phyloP scores from a whole-genome alignment of 1,139 yeast genomes.

The Yamadazyma triangularis region DNA sequence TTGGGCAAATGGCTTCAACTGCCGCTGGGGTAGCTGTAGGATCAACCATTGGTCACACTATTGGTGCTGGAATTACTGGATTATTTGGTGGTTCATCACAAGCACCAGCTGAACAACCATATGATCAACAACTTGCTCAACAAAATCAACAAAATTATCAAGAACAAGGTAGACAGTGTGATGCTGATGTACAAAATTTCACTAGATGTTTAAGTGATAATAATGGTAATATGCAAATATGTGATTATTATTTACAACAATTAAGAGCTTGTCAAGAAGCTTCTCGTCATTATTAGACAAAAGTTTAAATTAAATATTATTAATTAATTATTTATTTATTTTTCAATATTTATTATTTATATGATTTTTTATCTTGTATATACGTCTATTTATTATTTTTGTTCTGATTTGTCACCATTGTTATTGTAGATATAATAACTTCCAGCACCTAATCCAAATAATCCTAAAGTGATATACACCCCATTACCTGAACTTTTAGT shows the following conservation, averaged over 20 bases:
- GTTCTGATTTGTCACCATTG: slow-evolving; percentile 2
- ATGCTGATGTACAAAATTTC: slow-evolving; percentile 88
- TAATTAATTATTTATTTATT: slow-evolving; percentile 3
- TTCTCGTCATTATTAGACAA: slow-evolving; percentile 74
- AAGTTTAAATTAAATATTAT: slow-evolving; percentile 1
- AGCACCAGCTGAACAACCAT: slow-evolving; percentile 33
- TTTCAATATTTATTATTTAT: neutral
- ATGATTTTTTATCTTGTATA: neutral
- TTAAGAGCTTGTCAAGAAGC: slow-evolving; percentile 97
- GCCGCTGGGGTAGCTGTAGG: slow-evolving; percentile 99
- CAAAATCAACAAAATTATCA: slow-evolving; percentile 35
- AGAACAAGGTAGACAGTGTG: slow-evolving; percentile 64
- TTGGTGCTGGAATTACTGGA: slow-evolving; percentile 90
- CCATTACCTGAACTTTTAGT: slow-evolving; percentile 4
- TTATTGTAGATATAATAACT: slow-evolving; percentile 9
- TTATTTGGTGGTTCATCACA: slow-evolving; percentile 81
- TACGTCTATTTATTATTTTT: slow-evolving; percentile 1
- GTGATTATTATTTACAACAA: slow-evolving; percentile 96
- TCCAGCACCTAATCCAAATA: slow-evolving; percentile 24
- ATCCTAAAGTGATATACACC: slow-evolving; percentile 14
- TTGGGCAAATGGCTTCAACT: slow-evolving; percentile 96
- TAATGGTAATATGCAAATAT: slow-evolving; percentile 91
- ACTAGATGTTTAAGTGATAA: slow-evolving; percentile 94
- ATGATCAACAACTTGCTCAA: slow-evolving; percentile 27
- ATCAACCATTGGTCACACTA: slow-evolving; percentile 91